phyloP scores from a whole-genome alignment of 1,139 yeast species.

The Geotrichum aggregatum region DNA sequence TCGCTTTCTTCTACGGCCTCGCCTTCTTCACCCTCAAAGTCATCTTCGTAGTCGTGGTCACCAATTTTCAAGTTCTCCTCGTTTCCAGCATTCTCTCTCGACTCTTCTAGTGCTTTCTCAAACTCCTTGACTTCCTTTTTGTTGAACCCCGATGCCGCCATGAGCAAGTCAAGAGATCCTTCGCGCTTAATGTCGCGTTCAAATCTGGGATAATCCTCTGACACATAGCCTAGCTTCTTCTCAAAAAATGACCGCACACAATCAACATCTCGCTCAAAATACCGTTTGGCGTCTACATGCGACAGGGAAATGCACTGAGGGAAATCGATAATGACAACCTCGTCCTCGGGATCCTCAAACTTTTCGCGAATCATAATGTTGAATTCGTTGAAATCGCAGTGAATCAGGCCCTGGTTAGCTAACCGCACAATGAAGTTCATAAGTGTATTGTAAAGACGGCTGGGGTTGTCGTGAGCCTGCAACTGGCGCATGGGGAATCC shows the following conservation, averaged over 20 bases:
- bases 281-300: constrained; percentile 80
- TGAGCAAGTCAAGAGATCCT: constrained; percentile 70
- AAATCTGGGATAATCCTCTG: constrained; percentile 78
- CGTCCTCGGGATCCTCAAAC: constrained; percentile 49
- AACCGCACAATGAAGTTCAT: constrained; percentile 82
- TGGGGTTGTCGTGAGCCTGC: constrained; percentile 61
- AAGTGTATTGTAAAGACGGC: constrained; percentile 70
- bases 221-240: constrained; percentile 69
- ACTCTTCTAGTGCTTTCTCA: constrained; percentile 64
- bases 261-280: constrained; percentile 87
- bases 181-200: constrained; percentile 66
- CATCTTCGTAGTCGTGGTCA: constrained; percentile 39
- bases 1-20: constrained; percentile 30
- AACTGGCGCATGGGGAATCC: constrained; percentile 89
- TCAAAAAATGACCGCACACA: constrained; percentile 81
- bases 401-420: constrained; percentile 86
- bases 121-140: constrained; percentile 69
- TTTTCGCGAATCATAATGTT: constrained; percentile 79
- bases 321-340: constrained; percentile 87
- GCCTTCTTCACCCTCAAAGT: constrained; percentile 32
- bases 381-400: constrained; percentile 96
- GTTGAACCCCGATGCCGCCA: constrained; percentile 87
- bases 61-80: constrained; percentile 40
- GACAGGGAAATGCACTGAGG: constrained; percentile 96
- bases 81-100: constrained; percentile 47